Percentiles rank a stretch among this genome's conserved stretches.
Conservation (phyloP, 1,284 basidiomycete species). For the Puccinia novopanici region DNA sequence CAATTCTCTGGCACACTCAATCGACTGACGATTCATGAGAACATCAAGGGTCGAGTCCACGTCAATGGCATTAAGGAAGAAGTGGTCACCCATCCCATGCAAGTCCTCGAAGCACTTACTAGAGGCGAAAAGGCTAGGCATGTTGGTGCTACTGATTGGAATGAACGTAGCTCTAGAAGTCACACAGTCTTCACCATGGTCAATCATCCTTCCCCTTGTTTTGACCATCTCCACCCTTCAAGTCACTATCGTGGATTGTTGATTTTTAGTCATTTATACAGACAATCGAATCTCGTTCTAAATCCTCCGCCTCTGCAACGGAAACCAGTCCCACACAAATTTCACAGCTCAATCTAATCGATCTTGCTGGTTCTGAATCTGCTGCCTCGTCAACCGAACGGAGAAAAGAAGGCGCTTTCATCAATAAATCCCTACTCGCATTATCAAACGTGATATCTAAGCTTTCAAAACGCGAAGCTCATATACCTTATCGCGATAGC, state of each 20-base stretch:
- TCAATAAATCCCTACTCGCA: conserved; percentile 63
- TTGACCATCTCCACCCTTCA: not conserved
- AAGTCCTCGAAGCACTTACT: conserved; percentile 63
- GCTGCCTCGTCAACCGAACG: conserved; percentile 64
- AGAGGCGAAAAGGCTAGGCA: conserved; percentile 63
- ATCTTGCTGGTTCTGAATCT: conserved; percentile 65
- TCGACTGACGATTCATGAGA: conserved; percentile 45
- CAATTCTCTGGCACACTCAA: not conserved
- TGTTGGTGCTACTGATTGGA: conserved; percentile 66
- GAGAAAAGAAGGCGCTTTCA: conserved; percentile 65
- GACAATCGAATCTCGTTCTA: conserved; percentile 61
- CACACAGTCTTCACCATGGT: conserved; percentile 66
- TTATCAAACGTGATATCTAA: conserved; percentile 46
- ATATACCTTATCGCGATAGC: conserved; percentile 66
- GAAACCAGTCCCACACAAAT: conserved; percentile 53
- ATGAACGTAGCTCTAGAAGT: conserved; percentile 63
- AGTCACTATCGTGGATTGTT: too few species aligned
- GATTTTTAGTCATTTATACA: conserved; percentile 8
- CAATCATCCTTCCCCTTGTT: conserved; percentile 51
- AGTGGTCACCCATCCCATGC: conserved; percentile 63
- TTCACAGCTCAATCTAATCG: conserved; percentile 65
- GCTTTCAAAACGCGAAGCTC: conserved; percentile 52
- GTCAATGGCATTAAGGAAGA: conserved; percentile 71
- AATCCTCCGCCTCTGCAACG: conserved; percentile 61
- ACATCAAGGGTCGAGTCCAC: conserved; percentile 54